Percentiles rank a stretch among this genome's conserved stretches.
Conservation (phyloP, 2,329 filamentous ascomycete species). For the Cyphellophora attinorum region DNA sequence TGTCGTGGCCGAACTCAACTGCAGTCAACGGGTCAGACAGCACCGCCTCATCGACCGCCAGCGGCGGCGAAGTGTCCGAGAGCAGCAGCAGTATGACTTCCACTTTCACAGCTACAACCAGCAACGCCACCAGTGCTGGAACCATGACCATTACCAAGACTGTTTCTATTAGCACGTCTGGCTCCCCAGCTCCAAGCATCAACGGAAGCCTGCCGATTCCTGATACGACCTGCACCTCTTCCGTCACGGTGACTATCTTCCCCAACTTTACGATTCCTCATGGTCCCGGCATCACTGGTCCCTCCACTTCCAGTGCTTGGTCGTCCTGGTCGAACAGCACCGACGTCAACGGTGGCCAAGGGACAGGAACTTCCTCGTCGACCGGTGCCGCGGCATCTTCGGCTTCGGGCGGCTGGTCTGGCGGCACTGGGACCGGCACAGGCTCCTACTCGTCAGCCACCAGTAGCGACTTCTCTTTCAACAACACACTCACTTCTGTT, state of each 20-base stretch:
- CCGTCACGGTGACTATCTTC: not conserved
- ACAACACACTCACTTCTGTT: slow-evolving; percentile 11
- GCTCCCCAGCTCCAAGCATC: too few species aligned
- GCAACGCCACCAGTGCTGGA: slow-evolving; percentile 3
- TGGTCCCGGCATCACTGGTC: not conserved
- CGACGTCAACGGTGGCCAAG: too few species aligned
- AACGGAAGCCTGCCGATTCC: not conserved
- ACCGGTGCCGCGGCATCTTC: too few species aligned
- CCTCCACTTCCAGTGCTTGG: not conserved
- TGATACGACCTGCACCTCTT: not conserved
- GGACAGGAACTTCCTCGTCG: too few species aligned
- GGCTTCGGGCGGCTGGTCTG: too few species aligned
- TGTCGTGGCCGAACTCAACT: too few species aligned
- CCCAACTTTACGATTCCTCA: not conserved
- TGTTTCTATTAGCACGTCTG: too few species aligned
- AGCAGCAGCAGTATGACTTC: not conserved
- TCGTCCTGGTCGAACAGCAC: not conserved
- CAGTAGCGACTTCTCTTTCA: slow-evolving; percentile 1
- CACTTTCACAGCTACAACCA: not conserved
- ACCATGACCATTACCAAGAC: not conserved
- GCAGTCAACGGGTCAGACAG: too few species aligned
- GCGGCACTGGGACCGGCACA: too few species aligned
- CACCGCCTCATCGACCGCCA: too few species aligned
- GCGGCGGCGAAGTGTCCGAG: too few species aligned
- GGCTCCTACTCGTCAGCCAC: not conserved